Evolutionary conservation across 768 basidiomycete genomes (phyloP).

Genomic region (Hypsizygus marmoreus): DNA sequence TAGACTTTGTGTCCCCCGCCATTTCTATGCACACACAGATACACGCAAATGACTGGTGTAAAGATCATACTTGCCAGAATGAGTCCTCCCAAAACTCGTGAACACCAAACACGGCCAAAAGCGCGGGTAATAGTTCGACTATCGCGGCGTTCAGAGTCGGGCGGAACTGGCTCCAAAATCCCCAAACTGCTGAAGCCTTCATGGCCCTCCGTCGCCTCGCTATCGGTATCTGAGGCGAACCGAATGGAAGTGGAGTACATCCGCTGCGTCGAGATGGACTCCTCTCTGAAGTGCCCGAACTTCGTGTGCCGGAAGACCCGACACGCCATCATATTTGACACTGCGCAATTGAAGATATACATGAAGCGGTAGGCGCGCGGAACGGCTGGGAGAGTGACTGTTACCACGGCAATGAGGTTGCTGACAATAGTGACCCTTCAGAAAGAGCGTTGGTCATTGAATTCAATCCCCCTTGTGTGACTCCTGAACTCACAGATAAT

Average conservation of each 20-base stretch:
- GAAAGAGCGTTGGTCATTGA: neutral
- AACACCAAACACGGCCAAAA: neutral
- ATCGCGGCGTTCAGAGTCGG: neutral
- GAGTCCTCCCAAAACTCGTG: neutral
- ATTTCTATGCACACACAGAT: neutral
- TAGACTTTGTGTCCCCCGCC: too few species aligned
- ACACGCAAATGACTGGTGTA: neutral
- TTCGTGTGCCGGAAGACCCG: neutral
- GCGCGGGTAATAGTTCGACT: neutral
- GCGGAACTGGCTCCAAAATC: neutral
- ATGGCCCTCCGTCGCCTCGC: too few species aligned
- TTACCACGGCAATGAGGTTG: too few species aligned
- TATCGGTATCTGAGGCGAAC: too few species aligned
- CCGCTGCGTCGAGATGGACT: too few species aligned
- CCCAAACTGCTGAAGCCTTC: too few species aligned
- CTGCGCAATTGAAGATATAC: too few species aligned
- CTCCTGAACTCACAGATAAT: slow-evolving; percentile 28
- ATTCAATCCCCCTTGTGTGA: neutral
- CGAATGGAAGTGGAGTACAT: too few species aligned
- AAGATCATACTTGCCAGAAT: neutral
- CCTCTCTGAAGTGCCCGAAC: neutral
- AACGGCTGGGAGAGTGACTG: too few species aligned
- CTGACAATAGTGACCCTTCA: neutral
- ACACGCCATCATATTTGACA: neutral
- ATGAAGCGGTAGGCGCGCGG: too few species aligned